phyloP scores from a whole-genome alignment of 78 protist genomes.

The Andalucia godoyi region DNA sequence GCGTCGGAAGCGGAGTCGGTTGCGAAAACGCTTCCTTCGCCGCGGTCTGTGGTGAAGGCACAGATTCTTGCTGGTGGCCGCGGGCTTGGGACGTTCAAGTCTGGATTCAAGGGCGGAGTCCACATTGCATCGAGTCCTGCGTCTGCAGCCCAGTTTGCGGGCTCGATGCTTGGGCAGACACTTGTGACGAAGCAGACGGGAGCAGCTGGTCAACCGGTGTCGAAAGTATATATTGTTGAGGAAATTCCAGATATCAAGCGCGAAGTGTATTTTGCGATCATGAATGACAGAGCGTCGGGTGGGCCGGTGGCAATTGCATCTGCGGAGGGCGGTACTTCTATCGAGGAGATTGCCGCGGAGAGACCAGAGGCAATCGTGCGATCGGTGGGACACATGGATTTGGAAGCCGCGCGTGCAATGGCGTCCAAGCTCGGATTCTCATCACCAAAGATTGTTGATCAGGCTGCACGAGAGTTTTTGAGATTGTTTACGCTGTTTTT shows the following conservation, averaged over 20 bases:
- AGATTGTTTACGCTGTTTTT: conserved; percentile 60
- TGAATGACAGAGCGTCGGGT: conserved; percentile 69
- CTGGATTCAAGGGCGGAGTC: conserved; percentile 57
- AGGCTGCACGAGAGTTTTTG: conserved; percentile 13
- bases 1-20: conserved; percentile 11
- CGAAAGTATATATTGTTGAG: conserved; percentile 37
- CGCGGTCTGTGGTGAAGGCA: conserved; percentile 62
- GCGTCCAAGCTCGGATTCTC: not conserved
- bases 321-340: conserved; percentile 83
- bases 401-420: not conserved
- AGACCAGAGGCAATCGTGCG: conserved; percentile 36
- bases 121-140: conserved; percentile 7
- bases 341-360: conserved; percentile 58
- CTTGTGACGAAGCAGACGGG: conserved; percentile 88
- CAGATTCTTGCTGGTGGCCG: conserved; percentile 96
- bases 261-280: conserved; percentile 91
- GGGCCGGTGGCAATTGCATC: conserved; percentile 8
- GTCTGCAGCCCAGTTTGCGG: conserved; percentile 35
- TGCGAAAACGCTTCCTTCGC: not conserved
- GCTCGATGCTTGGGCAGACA: conserved; percentile 78
- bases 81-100: conserved; percentile 83
- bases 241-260: conserved; percentile 17
- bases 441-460: too few species aligned
- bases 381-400: not conserved
- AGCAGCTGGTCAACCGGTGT: conserved; percentile 55